A percentile compares a stretch with the other conserved stretches of the same genome.
Evolutionary conservation across 306 rosid genomes (phyloP).

Genomic region (Begonia loranthoides): DNA sequence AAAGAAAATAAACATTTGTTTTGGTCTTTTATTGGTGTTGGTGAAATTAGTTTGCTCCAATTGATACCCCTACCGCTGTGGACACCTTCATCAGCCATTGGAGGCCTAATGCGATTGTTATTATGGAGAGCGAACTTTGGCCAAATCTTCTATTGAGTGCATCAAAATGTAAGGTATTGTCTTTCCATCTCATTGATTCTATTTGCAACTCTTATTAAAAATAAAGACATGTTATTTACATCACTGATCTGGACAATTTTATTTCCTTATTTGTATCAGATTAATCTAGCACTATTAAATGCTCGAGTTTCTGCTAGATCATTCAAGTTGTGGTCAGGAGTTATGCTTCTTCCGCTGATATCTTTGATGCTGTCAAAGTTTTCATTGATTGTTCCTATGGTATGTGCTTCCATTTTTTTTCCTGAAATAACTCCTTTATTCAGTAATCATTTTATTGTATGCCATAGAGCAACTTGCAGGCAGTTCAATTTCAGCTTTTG

Average conservation of each 20-base stretch:
- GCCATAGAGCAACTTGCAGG: slow-evolving; percentile 68
- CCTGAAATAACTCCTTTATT: slow-evolving; percentile 5
- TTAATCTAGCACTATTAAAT: slow-evolving; percentile 61
- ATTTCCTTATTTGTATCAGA: slow-evolving; percentile 27
- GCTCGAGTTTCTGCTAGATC: slow-evolving; percentile 77
- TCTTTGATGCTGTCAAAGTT: slow-evolving; percentile 80
- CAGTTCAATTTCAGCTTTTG: slow-evolving; percentile 67
- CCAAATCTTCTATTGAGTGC: slow-evolving; percentile 86
- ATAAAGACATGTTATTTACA: slow-evolving; percentile 1
- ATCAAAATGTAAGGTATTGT: slow-evolving; percentile 62
- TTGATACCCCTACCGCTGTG: slow-evolving; percentile 59
- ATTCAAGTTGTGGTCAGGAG: slow-evolving; percentile 52
- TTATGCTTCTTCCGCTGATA: slow-evolving; percentile 61
- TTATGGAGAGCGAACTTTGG: slow-evolving; percentile 91
- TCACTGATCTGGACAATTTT: slow-evolving; percentile 9
- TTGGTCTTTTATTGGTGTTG: slow-evolving; percentile 16
- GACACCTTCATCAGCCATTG: slow-evolving; percentile 59
- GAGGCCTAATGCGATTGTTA: slow-evolving; percentile 62
- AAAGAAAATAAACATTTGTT: slow-evolving; percentile 10
- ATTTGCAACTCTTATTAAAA: background rate
- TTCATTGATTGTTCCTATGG: slow-evolving; percentile 82
- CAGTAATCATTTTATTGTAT: slow-evolving; percentile 19
- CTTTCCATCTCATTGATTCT: background rate
- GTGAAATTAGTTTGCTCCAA: slow-evolving; percentile 57
- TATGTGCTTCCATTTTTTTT: slow-evolving; percentile 21